Base-by-base conservation (phyloP, 176 grass and related monocot genomes). In the Echinochloa phyllopogon region DNA sequence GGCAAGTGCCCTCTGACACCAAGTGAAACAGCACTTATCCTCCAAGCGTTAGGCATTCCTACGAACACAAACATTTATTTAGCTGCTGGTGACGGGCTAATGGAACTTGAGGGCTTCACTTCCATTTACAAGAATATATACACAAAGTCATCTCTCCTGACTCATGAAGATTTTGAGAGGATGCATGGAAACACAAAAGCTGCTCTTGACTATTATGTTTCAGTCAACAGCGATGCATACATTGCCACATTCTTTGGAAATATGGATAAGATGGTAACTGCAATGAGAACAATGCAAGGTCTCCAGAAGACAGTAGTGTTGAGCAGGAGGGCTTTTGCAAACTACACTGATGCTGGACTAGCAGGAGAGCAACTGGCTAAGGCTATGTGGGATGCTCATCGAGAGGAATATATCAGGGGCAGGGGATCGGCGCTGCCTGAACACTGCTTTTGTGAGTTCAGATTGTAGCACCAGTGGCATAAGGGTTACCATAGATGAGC, bases 171-270 rank as follows among this genome's bases (percentile, higher is more conserved):
- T 91, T 96, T 99, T 88, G 68, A 92, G 84, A 79, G 69, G 17
- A 99, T 99, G 97, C 97, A 96, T 83, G 97, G 97, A 44, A 99
- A 99, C 75, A 92, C 97, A 0, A 96, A 99, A 75, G 97, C 94
- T 81, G 92, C 92, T 43, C 82, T 99, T 9, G 97, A 96, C 79
- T 99, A 99, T 75, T 96, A 94, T 84, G 89, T 99, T 91, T 99
- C 97, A 40, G 89, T 99, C 75, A 92, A 92, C 39, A 91, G 94
- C 21, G 92, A 96, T 42, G 88, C 91, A 45, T 96, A 96, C 58
- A 65, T 96, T 39, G 83, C 97, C 56, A 96, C 92, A 51, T 96
- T 89, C 85, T 99, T 99, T 88, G 97, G 94, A 39, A 99, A 99
- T 83, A 99, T 96, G 97, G 94, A 99, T 80, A 99, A 99, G 94